These are phyloP conservation scores for Daphne laureola DNA, from an alignment of 441 rosid genomes.

Conservation along the genomic window DNA sequence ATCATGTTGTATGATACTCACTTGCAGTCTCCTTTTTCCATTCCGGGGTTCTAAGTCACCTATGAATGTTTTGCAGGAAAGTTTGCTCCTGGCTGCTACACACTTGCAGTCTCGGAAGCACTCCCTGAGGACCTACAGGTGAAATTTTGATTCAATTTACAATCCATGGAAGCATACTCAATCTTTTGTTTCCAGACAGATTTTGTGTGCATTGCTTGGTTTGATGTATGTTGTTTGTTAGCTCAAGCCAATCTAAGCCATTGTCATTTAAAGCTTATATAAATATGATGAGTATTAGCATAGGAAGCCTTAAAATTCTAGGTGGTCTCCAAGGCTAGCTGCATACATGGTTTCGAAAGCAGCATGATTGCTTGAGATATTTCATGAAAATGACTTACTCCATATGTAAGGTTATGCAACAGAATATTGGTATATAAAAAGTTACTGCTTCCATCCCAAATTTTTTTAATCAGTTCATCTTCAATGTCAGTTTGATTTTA, in stretches of 20 bases:
- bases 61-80: conserved; percentile 39
- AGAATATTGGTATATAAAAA: too few species aligned
- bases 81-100: conserved; percentile 89
- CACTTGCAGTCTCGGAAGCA: conserved; percentile 90
- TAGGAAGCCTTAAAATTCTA: too few species aligned
- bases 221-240: background rate
- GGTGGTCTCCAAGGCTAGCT: too few species aligned
- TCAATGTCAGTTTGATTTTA: too few species aligned
- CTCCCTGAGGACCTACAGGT: conserved; percentile 92
- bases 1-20: background rate
- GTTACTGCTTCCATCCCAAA: too few species aligned
- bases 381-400: too few species aligned
- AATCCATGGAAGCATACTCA: background rate
- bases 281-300: background rate
- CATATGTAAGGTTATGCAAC: too few species aligned
- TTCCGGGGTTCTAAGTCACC: background rate
- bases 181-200: background rate
- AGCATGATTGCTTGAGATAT: too few species aligned
- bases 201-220: background rate
- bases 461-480: too few species aligned
- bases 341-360: too few species aligned
- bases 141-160: conserved; percentile 3
- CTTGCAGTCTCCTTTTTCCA: background rate
- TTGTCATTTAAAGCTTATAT: background rate
- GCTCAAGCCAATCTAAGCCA: too few species aligned